Conservation (phyloP, 257 asterid species). For the Solanum peruvianum region DNA sequence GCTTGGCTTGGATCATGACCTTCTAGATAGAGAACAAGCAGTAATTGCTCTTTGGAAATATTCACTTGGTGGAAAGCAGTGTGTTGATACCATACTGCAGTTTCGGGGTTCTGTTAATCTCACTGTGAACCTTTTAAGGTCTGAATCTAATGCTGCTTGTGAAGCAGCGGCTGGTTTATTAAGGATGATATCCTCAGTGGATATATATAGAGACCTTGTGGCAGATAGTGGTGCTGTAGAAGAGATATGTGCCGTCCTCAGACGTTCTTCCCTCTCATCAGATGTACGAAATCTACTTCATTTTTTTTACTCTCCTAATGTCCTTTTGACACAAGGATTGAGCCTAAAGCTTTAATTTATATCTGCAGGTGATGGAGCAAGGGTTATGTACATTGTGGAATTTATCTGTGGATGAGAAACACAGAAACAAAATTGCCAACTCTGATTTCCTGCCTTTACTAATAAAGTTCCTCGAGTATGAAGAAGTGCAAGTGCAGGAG, state of each 20-base stretch:
- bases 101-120: conserved; percentile 57
- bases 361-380: conserved; percentile 80
- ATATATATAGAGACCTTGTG: conserved; percentile 50
- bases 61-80: conserved; percentile 70
- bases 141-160: conserved; percentile 56
- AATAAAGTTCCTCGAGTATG: conserved; percentile 58
- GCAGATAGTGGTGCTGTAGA: conserved; percentile 78
- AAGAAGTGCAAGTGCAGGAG: conserved; percentile 55
- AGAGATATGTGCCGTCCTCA: conserved; percentile 54
- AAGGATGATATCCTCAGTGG: conserved; percentile 47
- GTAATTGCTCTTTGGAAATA: conserved; percentile 68
- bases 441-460: conserved; percentile 54
- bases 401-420: conserved; percentile 70
- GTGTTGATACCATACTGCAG: conserved; percentile 61
- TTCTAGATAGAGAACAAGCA: conserved; percentile 72
- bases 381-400: conserved; percentile 60
- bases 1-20: conserved; percentile 82
- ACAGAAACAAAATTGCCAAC: conserved; percentile 36
- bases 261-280: conserved; percentile 45
- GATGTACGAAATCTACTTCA: conserved; percentile 23
- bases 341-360: conserved; percentile 8
- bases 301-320: not conserved
- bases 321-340: conserved; percentile 2
- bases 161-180: conserved; percentile 89
- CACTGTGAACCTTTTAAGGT: conserved; percentile 59